A percentile compares a stretch with the other conserved stretches of the same genome.
Conservation (phyloP, 345 rosid genomes). For the Populus deltoides region DNA sequence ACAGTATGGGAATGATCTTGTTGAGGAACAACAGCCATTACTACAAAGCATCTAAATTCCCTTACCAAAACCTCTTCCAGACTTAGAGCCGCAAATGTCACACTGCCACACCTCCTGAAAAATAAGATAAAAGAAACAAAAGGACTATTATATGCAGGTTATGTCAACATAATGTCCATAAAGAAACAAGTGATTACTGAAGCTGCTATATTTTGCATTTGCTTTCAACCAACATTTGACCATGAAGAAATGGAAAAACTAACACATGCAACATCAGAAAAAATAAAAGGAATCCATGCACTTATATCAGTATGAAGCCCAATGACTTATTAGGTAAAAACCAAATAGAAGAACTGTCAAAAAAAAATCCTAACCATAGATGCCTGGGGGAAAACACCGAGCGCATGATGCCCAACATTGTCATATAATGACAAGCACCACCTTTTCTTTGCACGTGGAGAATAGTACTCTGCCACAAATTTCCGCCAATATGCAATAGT, state of each 20-base stretch:
- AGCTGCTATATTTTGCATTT: neutral
- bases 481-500: constrained; percentile 92
- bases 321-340: neutral
- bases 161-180: neutral
- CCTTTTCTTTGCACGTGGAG: constrained; percentile 95
- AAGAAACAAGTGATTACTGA: neutral
- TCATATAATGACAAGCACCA: constrained; percentile 94
- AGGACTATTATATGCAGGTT: neutral
- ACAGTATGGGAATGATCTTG: neutral
- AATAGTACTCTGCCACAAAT: constrained; percentile 85
- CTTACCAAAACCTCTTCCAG: constrained; percentile 99
- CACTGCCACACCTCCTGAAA: constrained; percentile 97
- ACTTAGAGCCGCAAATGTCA: constrained; percentile 81
- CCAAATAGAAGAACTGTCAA: neutral
- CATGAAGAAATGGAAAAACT: neutral
- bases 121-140: neutral
- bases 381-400: constrained; percentile 93
- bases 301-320: neutral
- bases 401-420: constrained; percentile 86
- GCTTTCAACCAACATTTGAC: neutral
- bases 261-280: neutral
- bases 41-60: constrained; percentile 8
- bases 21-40: neutral
- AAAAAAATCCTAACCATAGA: constrained; percentile 65
- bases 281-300: neutral